A percentile compares a stretch with the other conserved stretches of the same genome.
Conservation (phyloP, 2,329 filamentous ascomycete species). For the Cytospora mali region DNA sequence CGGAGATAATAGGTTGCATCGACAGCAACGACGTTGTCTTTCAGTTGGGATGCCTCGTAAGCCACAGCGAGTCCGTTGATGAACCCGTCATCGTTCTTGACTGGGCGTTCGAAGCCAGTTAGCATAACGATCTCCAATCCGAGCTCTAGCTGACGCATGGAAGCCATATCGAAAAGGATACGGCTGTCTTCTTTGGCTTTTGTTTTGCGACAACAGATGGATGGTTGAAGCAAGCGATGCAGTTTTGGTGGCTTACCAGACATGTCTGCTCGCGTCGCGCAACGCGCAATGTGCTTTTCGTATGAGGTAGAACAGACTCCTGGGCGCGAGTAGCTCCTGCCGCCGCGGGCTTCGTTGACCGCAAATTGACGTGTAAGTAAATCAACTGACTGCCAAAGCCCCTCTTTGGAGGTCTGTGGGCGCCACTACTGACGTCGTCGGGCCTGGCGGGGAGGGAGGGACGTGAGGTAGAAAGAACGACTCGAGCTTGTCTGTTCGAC, state of each 20-base stretch:
- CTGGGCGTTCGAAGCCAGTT: background rate
- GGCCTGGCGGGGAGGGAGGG: background rate
- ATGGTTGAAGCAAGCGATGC: background rate
- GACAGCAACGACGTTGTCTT: conserved; percentile 76
- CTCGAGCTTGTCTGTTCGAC: conserved; percentile 27
- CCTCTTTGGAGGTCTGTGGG: background rate
- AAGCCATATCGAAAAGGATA: background rate
- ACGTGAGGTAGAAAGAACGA: conserved; percentile 19
- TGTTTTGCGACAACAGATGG: background rate
- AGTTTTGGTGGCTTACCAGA: conserved; percentile 5
- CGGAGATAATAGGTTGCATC: conserved; percentile 90
- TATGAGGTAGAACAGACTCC: background rate
- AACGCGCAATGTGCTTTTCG: background rate
- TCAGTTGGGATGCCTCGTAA: conserved; percentile 69
- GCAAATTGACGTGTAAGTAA: background rate
- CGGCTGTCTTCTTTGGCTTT: too few relatives aligned
- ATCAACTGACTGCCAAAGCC: background rate
- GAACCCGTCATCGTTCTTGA: conserved; percentile 27
- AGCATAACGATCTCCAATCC: background rate
- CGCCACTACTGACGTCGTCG: background rate
- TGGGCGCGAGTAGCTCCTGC: background rate
- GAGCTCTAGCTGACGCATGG: background rate
- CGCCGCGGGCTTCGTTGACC: background rate
- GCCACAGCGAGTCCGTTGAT: conserved; percentile 31
- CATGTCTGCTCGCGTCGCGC: conserved; percentile 17